Evolutionary conservation across 331 rosid species (phyloP).

Genomic region (Stylosanthes scabra): DNA sequence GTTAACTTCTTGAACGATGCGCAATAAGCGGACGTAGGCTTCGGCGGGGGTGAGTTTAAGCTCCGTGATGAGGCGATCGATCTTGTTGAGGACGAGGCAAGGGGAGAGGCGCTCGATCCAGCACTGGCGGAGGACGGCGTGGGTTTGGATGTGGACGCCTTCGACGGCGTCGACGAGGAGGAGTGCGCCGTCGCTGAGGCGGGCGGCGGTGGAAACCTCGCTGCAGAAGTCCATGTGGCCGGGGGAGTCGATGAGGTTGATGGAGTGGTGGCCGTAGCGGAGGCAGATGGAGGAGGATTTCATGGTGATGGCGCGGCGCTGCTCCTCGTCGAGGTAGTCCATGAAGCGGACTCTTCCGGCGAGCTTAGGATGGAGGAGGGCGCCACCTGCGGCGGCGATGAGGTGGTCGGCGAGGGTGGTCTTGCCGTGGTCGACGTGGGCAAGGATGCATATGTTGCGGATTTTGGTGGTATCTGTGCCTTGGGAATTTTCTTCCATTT

Average conservation of each 20-base stretch:
- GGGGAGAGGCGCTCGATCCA: conserved; percentile 85
- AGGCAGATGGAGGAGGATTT: conserved; percentile 81
- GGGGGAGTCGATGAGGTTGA: conserved; percentile 87
- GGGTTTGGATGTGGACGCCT: conserved; percentile 91
- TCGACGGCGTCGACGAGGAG: conserved; percentile 85
- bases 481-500: conserved; percentile 49
- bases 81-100: conserved; percentile 75
- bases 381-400: conserved; percentile 65
- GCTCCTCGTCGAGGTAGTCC: conserved; percentile 88
- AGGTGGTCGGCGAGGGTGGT: conserved; percentile 90
- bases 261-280: conserved; percentile 43
- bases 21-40: conserved; percentile 59
- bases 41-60: conserved; percentile 67
- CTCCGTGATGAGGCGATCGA: conserved; percentile 77
- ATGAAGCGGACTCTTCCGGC: conserved; percentile 86
- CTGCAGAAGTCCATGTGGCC: conserved; percentile 92
- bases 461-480: conserved; percentile 50
- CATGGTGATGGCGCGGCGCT: conserved; percentile 87
- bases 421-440: conserved; percentile 92
- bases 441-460: conserved; percentile 80
- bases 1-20: conserved; percentile 84
- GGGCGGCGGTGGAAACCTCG: conserved; percentile 89
- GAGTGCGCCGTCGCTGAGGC: conserved; percentile 79
- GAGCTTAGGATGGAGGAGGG: conserved; percentile 72
- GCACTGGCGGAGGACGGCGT: conserved; percentile 86